Evolutionary conservation across 495 filamentous ascomycete genomes (phyloP).

Genomic region (Glutinoglossum americanum): DNA sequence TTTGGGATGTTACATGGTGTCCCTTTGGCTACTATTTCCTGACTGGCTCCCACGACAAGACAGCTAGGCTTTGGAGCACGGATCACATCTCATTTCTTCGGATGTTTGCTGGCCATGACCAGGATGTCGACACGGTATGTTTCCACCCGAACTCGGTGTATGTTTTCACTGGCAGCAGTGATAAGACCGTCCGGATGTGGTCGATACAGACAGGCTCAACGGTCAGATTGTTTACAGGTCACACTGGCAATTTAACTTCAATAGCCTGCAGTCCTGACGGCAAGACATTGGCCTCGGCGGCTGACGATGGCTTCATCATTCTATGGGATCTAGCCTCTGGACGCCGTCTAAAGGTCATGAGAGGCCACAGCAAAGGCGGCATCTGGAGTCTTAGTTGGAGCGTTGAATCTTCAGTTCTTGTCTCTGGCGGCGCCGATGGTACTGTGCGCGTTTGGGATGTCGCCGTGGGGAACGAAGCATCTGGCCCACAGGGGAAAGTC

Average conservation of each 20-base stretch:
- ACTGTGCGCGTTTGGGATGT: conserved; percentile 84
- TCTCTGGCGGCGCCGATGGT: conserved; percentile 76
- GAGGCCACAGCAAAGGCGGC: conserved; percentile 81
- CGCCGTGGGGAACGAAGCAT: conserved; percentile 7
- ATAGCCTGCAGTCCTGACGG: conserved; percentile 72
- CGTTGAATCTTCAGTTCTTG: conserved; percentile 68
- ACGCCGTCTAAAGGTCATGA: conserved; percentile 68
- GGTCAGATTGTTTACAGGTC: conserved; percentile 81
- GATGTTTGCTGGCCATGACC: conserved; percentile 79
- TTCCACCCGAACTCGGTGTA: conserved; percentile 91
- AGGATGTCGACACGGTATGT: conserved; percentile 58
- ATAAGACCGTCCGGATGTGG: conserved; percentile 95
- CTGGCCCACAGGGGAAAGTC: conserved; percentile 28
- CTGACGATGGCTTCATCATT: conserved; percentile 64
- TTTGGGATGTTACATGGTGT: conserved; percentile 78
- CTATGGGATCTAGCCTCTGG: conserved; percentile 82
- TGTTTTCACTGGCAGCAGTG: conserved; percentile 71
- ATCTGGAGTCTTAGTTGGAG: conserved; percentile 86
- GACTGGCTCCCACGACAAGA: conserved; percentile 70
- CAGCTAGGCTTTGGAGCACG: conserved; percentile 72
- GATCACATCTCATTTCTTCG: conserved; percentile 79
- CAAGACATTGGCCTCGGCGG: conserved; percentile 70
- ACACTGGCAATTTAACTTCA: conserved; percentile 62
- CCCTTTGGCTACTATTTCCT: conserved; percentile 91
- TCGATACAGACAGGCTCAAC: conserved; percentile 63